These are phyloP conservation scores for Pleurotus citrinopileatus DNA, from an alignment of 768 basidiomycete species.

Conservation along the genomic window DNA sequence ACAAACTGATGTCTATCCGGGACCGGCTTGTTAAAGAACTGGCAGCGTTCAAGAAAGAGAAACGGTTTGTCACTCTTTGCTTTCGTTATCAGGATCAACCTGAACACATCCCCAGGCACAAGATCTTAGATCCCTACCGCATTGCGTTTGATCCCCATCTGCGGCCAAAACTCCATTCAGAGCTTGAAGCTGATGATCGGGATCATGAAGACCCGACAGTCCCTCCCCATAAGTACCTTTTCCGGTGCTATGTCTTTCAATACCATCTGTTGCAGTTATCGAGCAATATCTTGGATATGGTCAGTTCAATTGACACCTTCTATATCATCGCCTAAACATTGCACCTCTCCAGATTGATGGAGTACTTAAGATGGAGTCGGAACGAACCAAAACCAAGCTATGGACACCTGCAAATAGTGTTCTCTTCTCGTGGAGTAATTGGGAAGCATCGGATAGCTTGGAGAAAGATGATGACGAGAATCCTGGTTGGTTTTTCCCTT, in stretches of 20 bases:
- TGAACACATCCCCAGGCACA: slow-evolving; percentile 27
- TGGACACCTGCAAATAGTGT: slow-evolving; percentile 54
- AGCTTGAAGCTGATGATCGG: slow-evolving; percentile 25
- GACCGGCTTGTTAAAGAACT: slow-evolving; percentile 33
- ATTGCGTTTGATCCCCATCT: slow-evolving; percentile 38
- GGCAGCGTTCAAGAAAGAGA: slow-evolving; percentile 44
- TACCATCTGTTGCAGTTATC: slow-evolving; percentile 45
- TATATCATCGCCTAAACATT: background rate
- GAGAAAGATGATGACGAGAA: slow-evolving; percentile 65
- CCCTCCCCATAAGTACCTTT: slow-evolving; percentile 67
- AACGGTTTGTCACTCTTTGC: slow-evolving; percentile 41
- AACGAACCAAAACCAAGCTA: slow-evolving; percentile 35
- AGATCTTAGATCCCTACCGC: slow-evolving; percentile 62
- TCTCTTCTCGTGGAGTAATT: slow-evolving; percentile 40
- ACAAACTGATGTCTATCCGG: slow-evolving; percentile 33
- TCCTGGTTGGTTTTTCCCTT: slow-evolving; percentile 44
- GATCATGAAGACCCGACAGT: slow-evolving; percentile 12
- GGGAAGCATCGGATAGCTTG: slow-evolving; percentile 41
- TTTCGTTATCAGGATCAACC: background rate
- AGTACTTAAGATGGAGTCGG: slow-evolving; percentile 52
- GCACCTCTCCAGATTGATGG: slow-evolving; percentile 47
- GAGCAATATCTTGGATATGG: slow-evolving; percentile 37
- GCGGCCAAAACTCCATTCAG: slow-evolving; percentile 19
- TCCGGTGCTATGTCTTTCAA: slow-evolving; percentile 75
- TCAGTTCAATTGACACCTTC: slow-evolving; percentile 18